Base-by-base conservation (phyloP, 78 protist species). In the Dictyostelium intermedium region DNA sequence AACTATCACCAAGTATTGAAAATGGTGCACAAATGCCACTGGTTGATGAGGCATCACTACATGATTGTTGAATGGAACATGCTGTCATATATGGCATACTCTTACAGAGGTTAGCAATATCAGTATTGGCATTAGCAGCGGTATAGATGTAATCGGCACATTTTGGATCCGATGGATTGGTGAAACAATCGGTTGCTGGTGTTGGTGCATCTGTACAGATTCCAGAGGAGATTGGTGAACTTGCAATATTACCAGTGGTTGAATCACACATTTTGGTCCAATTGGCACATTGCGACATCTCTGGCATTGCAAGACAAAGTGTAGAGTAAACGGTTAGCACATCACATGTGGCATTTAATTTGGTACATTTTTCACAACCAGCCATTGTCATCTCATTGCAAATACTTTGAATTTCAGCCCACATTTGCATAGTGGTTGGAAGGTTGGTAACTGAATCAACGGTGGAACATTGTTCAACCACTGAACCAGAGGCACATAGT, bases 271-370 rank as follows among this genome's bases (percentile, higher is more conserved):
- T 61, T 3, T 16, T 1, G 0, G 41, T 23, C 95, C 95, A 91
- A 3, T 60, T 20, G 13, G 56, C 10, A 25, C 95, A 91, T 60
- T 91, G 87, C 1, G 23, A 8, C 95, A 91, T 91, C 27, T 53
- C 56, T 34, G 95, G 95, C 95, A 91, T 91, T 8, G 13, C 34
- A 32, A 47, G 27, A 76, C 95, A 91, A 41, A 91, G 95, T 1
- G 39, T 23, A 14, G 95, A 81, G 80, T 91, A 91, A 18, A 81
- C 87, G 3, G 45, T 11, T 6, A 91, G 47, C 8, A 73, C 39
- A 66, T 91, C 84, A 27, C 37, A 10, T 0, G 43, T 20, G 4
- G 66, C 66, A 56, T 56, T 56, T 3, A 25, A 8, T 11, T 2
- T 9, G 5, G 82, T 27, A 30, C 95, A 91, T 32, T 91, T 25